These are phyloP conservation scores for Gymnopilus dilepis DNA, from an alignment of 768 basidiomycete genomes.

Conservation along the genomic window DNA sequence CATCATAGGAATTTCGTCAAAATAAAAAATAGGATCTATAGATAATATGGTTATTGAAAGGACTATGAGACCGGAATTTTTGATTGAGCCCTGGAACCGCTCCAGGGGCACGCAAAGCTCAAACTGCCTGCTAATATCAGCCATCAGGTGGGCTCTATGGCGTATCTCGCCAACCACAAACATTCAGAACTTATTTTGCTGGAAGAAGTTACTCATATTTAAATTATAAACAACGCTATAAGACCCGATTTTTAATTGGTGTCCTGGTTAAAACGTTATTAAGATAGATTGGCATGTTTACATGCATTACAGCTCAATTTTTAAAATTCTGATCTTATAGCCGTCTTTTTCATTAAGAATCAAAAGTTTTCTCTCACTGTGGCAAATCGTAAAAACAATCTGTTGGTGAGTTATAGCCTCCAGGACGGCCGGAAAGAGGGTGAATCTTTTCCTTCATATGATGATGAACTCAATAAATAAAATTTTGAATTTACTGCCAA, in stretches of 20 bases:
- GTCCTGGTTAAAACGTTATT: neutral
- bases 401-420: neutral
- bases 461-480: neutral
- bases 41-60: neutral
- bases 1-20: neutral
- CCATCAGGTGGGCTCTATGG: neutral
- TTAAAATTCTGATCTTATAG: neutral
- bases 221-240: neutral
- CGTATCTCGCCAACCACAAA: neutral
- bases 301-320: neutral
- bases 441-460: neutral
- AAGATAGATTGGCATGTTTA: neutral
- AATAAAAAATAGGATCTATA: neutral
- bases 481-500: neutral
- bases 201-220: neutral
- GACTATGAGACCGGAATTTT: neutral
- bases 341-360: neutral
- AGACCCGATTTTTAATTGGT: neutral
- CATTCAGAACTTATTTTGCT: neutral
- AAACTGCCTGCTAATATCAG: neutral
- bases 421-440: neutral
- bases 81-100: neutral
- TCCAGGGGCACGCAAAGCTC: neutral
- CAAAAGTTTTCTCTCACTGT: neutral
- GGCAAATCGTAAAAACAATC: neutral